phyloP scores from a whole-genome alignment of 352 stramenopile species.

The Phytophthora pistaciae region DNA sequence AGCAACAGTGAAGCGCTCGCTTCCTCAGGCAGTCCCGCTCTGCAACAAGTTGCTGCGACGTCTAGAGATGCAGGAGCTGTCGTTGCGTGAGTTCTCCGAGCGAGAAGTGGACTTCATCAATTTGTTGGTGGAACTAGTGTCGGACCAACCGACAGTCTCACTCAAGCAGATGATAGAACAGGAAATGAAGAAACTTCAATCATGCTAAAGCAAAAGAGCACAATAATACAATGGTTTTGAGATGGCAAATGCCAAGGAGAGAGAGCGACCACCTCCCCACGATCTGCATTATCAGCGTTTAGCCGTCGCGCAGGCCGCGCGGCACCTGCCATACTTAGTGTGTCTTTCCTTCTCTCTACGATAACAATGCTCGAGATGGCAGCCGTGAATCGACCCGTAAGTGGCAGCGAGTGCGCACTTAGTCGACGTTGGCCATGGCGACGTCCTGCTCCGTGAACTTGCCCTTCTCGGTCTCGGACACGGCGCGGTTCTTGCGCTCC shows the following conservation, averaged over 20 bases:
- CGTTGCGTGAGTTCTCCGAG: slow-evolving; percentile 75
- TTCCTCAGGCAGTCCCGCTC: slow-evolving; percentile 73
- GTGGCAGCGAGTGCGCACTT: slow-evolving; percentile 43
- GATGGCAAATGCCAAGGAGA: slow-evolving; percentile 30
- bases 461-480: slow-evolving; percentile 84
- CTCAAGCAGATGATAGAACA: slow-evolving; percentile 79
- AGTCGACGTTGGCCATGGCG: slow-evolving; percentile 91
- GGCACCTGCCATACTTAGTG: slow-evolving; percentile 33
- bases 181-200: slow-evolving; percentile 69
- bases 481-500: slow-evolving; percentile 97
- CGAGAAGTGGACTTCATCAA: slow-evolving; percentile 87
- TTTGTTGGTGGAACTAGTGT: slow-evolving; percentile 79
- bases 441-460: slow-evolving; percentile 93
- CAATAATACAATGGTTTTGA: slow-evolving; percentile 2
- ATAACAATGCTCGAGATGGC: slow-evolving; percentile 48
- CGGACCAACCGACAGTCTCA: slow-evolving; percentile 67
- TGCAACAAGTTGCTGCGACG: slow-evolving; percentile 77
- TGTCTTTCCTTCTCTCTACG: slow-evolving; percentile 53
- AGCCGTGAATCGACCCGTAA: slow-evolving; percentile 11
- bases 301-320: slow-evolving; percentile 4
- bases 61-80: slow-evolving; percentile 79
- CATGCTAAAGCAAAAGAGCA: slow-evolving; percentile 5
- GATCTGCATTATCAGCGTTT: slow-evolving; percentile 33
- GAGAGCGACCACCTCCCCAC: slow-evolving; percentile 20
- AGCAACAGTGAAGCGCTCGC: slow-evolving; percentile 59